Evolutionary conservation across 2,329 filamentous ascomycete genomes (phyloP).

Genomic region (Phyllosticta citrichinensis): DNA sequence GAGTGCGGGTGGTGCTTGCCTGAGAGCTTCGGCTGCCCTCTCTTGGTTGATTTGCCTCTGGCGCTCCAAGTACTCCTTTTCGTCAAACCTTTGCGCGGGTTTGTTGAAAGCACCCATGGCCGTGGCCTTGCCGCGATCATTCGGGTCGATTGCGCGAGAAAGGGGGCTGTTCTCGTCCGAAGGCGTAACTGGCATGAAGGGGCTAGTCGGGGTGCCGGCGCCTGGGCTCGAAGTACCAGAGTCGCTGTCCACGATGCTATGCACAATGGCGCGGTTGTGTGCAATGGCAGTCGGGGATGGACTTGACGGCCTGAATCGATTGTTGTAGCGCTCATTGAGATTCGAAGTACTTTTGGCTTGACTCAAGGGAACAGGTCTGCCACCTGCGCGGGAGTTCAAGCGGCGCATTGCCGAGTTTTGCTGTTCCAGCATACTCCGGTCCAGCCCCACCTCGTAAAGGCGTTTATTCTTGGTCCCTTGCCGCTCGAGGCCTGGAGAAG

Average conservation of each 20-base stretch:
- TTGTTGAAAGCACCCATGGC: conserved; percentile 64
- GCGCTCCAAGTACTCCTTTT: conserved; percentile 72
- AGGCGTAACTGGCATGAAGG: conserved; percentile 53
- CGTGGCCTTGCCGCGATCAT: conserved; percentile 73
- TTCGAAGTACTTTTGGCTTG: conserved; percentile 38
- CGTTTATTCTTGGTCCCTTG: conserved; percentile 60
- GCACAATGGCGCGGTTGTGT: conserved; percentile 4
- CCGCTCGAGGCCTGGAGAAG: conserved; percentile 41
- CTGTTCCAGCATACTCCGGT: conserved; percentile 70
- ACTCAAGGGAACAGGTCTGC: conserved; percentile 42
- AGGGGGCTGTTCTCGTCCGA: conserved; percentile 59
- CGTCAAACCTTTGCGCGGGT: conserved; percentile 67
- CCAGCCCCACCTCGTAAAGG: conserved; percentile 74
- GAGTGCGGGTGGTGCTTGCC: background rate
- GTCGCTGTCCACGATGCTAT: conserved; percentile 18
- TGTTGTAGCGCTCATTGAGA: conserved; percentile 35
- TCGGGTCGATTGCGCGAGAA: conserved; percentile 55
- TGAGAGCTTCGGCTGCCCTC: background rate
- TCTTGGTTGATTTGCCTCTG: conserved; percentile 73
- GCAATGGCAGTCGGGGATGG: conserved; percentile 29
- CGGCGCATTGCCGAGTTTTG: conserved; percentile 67
- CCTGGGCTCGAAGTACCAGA: conserved; percentile 32
- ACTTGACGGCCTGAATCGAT: conserved; percentile 35
- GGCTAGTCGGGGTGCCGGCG: conserved; percentile 22
- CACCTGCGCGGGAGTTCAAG: conserved; percentile 62